Conservation (phyloP, 805 yeast species). For the Wickerhamomyces bovis region DNA sequence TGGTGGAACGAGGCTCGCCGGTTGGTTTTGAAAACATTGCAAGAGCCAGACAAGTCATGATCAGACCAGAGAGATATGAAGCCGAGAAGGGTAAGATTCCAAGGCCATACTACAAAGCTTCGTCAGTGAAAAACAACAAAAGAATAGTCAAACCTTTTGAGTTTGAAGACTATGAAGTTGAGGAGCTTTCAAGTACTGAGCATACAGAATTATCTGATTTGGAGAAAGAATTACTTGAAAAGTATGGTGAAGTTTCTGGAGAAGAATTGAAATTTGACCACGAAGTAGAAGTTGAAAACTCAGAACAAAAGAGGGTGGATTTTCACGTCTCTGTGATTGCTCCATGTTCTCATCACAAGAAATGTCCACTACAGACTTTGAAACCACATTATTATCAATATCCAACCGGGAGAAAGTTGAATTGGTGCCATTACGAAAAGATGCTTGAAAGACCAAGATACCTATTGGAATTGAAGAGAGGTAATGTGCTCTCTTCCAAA, state of each 20-base stretch:
- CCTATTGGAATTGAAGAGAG: slow-evolving; percentile 79
- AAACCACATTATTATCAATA: slow-evolving; percentile 60
- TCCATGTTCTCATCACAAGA: slow-evolving; percentile 85
- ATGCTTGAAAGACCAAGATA: slow-evolving; percentile 72
- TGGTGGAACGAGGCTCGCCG: slow-evolving; percentile 87
- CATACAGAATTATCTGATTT: slow-evolving; percentile 7
- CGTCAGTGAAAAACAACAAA: slow-evolving; percentile 26
- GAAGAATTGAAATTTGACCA: slow-evolving; percentile 44
- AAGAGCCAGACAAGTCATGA: slow-evolving; percentile 81
- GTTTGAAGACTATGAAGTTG: slow-evolving; percentile 14
- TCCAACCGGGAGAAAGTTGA: slow-evolving; percentile 51
- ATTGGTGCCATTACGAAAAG: slow-evolving; percentile 72
- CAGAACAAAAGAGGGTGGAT: slow-evolving; percentile 8
- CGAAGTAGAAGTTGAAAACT: slow-evolving; percentile 25
- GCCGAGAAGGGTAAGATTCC: slow-evolving; percentile 59
- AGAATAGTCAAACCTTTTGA: slow-evolving; percentile 2
- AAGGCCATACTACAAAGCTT: slow-evolving; percentile 56
- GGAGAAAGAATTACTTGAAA: slow-evolving; percentile 27
- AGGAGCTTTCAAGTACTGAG: slow-evolving; percentile 16
- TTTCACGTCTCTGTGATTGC: slow-evolving; percentile 67
- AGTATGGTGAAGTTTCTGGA: slow-evolving; percentile 37
- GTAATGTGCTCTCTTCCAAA: slow-evolving; percentile 60
- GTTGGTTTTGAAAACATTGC: slow-evolving; percentile 84
- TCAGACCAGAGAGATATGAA: slow-evolving; percentile 72
- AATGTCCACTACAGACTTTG: slow-evolving; percentile 79